Evolutionary conservation across 768 basidiomycete species (phyloP).

Genomic region (Pleurotus pulmonarius): DNA sequence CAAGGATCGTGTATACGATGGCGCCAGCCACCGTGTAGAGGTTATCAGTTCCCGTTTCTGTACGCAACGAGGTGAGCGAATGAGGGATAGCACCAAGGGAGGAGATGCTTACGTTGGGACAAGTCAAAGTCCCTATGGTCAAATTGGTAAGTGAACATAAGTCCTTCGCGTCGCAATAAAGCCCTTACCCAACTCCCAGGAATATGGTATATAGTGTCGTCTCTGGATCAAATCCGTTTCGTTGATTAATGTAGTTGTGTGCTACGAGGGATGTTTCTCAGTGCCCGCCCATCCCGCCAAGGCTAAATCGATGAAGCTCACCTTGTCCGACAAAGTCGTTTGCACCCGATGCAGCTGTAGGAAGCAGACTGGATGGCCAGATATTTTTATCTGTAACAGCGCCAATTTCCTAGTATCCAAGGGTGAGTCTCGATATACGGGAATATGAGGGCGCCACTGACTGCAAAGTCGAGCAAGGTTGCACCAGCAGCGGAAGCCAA

Average conservation of each 20-base stretch:
- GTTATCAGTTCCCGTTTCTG: slow-evolving; percentile 18
- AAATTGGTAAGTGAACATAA: neutral
- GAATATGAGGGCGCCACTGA: slow-evolving; percentile 17
- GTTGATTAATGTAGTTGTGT: slow-evolving; percentile 17
- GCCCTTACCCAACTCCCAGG: slow-evolving; percentile 50
- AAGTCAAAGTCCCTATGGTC: slow-evolving; percentile 34
- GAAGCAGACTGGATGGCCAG: slow-evolving; percentile 15
- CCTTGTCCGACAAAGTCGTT: slow-evolving; percentile 25
- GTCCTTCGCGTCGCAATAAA: neutral
- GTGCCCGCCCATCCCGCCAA: neutral
- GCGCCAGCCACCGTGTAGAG: slow-evolving; percentile 33
- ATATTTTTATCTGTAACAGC: slow-evolving; percentile 23
- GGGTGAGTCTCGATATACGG: neutral
- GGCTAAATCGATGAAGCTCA: slow-evolving; percentile 1
- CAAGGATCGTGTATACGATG: slow-evolving; percentile 32
- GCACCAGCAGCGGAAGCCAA: slow-evolving; percentile 36
- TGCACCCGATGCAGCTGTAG: neutral
- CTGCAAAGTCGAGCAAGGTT: slow-evolving; percentile 47
- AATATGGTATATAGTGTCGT: slow-evolving; percentile 49
- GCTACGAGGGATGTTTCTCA: slow-evolving; percentile 10
- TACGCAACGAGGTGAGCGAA: slow-evolving; percentile 15
- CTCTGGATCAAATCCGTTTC: slow-evolving; percentile 25
- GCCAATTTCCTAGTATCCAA: slow-evolving; percentile 16
- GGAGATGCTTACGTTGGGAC: slow-evolving; percentile 24
- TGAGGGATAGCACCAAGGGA: slow-evolving; percentile 15